These are phyloP conservation scores for Botrytis fragariae DNA, from an alignment of 2,329 filamentous ascomycete species.

Conservation along the genomic window DNA sequence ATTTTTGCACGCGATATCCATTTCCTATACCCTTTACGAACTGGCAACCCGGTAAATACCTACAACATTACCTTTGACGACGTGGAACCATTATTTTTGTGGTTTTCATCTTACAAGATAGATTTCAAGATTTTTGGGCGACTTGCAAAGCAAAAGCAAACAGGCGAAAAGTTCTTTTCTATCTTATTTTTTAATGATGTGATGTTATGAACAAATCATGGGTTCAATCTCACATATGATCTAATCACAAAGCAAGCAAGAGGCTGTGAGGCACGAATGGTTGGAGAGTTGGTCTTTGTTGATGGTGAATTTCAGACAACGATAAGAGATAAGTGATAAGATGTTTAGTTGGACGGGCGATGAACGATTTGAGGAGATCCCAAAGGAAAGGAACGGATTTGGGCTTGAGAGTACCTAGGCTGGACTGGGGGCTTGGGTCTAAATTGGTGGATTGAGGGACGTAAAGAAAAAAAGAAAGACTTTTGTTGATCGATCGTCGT, in stretches of 20 bases:
- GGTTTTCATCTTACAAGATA: constrained; percentile 20
- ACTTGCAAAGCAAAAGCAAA: constrained; percentile 7
- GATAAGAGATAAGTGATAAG: constrained; percentile 21
- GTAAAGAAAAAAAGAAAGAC: not conserved
- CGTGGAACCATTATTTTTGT: constrained; percentile 25
- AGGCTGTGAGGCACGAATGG: constrained; percentile 22
- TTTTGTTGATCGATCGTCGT: not conserved
- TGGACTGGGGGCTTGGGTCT: not conserved
- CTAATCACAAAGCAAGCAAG: constrained; percentile 28
- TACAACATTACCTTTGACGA: constrained; percentile 34
- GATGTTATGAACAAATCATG: constrained; percentile 19
- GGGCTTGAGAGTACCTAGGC: not conserved
- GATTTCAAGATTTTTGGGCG: constrained; percentile 12
- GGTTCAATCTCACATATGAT: constrained; percentile 20
- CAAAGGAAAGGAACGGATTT: not conserved
- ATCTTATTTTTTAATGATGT: constrained; percentile 20
- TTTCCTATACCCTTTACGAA: constrained; percentile 37
- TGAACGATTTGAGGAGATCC: not conserved
- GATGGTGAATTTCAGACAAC: constrained; percentile 35
- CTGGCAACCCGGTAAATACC: constrained; percentile 39
- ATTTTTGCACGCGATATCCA: constrained; percentile 36
- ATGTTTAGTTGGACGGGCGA: constrained; percentile 10
- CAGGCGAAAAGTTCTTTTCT: constrained; percentile 11
- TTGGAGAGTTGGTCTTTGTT: constrained; percentile 30
- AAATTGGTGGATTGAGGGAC: constrained; percentile 32